Base-by-base conservation (phyloP, 2,329 filamentous ascomycete species). In the Alternaria arbusti region DNA sequence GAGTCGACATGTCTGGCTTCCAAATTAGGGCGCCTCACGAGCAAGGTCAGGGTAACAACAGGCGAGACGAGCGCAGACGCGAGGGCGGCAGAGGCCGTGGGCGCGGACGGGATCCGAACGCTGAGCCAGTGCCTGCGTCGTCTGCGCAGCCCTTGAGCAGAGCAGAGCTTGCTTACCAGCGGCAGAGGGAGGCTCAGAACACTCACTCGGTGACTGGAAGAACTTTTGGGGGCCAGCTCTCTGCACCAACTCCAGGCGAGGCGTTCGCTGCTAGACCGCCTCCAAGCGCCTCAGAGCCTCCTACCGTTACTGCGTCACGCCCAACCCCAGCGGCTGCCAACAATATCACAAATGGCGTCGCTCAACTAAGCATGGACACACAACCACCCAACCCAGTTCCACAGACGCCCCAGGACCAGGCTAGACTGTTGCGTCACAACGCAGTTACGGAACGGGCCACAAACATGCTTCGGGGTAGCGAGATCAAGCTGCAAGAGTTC, bases 121-220 rank as follows among this genome's bases (percentile, higher is more conserved):
- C 91, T 1, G 94, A 97, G 69, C 86, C 91, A 20, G 81, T 95
- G 23, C 91, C 93, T 5, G 83, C 87, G 6, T 92, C 91, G 30
- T 93, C 91, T 58, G 91, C 92, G 1, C 93, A 96, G 69, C 90
- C 93, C 1, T 79, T 97, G 75, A 88, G 92, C 52, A 86, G 96
- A 75, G 96, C 96, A 67, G 93, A 98, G 79, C 83, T 97, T 57
- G 95, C 96, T 3, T 97, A 93, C 78, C 95, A 98, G 75, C 87
- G 96, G 54, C 93, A 97, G 74, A 89, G 97, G 85, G 94, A 94
- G 44, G 93, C 98, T 54, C 94, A 97, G 71, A 94, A 90, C 54
- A 90, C 93, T 1, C 93, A 96, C 74, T 93, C 93, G 0, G 87
- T 93, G 0, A 89, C 92, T 0, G 90, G 88, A 47, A 88, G 94